These are phyloP conservation scores for Apiosordaria backusii DNA, from an alignment of 495 filamentous ascomycete species.

Conservation along the genomic window DNA sequence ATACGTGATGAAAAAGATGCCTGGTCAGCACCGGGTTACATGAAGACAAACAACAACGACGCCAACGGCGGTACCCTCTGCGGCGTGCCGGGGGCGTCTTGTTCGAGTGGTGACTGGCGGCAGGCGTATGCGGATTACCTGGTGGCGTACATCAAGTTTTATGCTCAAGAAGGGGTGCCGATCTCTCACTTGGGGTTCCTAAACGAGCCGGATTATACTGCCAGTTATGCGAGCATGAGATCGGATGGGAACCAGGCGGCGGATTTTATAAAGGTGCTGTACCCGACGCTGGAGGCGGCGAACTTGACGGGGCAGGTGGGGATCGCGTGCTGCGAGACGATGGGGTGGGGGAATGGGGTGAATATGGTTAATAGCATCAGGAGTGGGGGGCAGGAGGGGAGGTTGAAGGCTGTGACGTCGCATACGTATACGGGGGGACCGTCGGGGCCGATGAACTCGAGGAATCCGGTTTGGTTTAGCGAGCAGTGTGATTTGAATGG, in stretches of 20 bases:
- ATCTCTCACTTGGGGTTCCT: conserved; percentile 49
- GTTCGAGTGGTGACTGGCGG: conserved; percentile 50
- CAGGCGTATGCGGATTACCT: conserved; percentile 56
- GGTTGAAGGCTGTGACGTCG: conserved; percentile 35
- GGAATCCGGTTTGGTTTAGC: conserved; percentile 37
- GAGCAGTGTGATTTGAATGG: conserved; percentile 49
- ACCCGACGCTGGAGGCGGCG: conserved; percentile 30
- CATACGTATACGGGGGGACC: conserved; percentile 41
- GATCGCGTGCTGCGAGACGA: conserved; percentile 41
- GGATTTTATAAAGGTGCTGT: conserved; percentile 41
- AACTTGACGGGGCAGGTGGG: conserved; percentile 32
- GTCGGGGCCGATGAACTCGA: conserved; percentile 31
- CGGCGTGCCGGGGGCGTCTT: conserved; percentile 44
- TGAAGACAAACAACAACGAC: conserved; percentile 53
- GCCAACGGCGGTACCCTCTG: conserved; percentile 54
- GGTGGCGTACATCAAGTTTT: conserved; percentile 50
- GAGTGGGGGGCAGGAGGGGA: conserved; percentile 27
- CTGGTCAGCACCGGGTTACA: conserved; percentile 47
- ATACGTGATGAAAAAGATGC: conserved; percentile 23
- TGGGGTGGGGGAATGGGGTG: conserved; percentile 41
- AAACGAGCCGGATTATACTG: conserved; percentile 42
- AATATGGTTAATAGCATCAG: conserved; percentile 38
- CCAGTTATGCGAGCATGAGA: conserved; percentile 39
- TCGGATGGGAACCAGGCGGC: conserved; percentile 38
- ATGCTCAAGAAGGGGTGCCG: conserved; percentile 47